phyloP scores from a whole-genome alignment of 2,329 filamentous ascomycete species.

The Botrytis galanthina region DNA sequence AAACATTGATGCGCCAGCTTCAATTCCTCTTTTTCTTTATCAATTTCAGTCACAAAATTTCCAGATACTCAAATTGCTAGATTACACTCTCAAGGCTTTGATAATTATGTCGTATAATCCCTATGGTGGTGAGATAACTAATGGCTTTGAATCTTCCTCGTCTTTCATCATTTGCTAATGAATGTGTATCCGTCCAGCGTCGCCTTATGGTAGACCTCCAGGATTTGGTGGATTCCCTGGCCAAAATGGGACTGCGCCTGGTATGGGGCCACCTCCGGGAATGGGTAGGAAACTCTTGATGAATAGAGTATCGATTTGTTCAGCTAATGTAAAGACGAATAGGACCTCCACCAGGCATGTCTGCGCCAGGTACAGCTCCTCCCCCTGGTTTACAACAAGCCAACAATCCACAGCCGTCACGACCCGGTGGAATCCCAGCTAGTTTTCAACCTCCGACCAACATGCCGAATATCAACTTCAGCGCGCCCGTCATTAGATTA shows the following conservation, averaged over 20 bases:
- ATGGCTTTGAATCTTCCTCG: background rate
- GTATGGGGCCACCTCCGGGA: conserved; percentile 76
- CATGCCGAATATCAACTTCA: conserved; percentile 98
- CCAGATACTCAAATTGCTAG: background rate
- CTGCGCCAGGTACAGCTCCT: conserved; percentile 75
- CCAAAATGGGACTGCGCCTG: conserved; percentile 54
- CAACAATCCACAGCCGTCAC: conserved; percentile 71
- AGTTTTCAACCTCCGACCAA: conserved; percentile 88
- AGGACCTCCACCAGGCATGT: conserved; percentile 79
- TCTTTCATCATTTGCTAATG: background rate
- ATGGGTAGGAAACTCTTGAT: conserved; percentile 61
- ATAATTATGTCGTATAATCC: conserved; percentile 39
- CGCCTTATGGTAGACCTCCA: conserved; percentile 68
- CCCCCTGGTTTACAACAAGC: conserved; percentile 76
- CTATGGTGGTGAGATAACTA: conserved; percentile 35
- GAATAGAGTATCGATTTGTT: conserved; percentile 11
- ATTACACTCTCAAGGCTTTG: background rate
- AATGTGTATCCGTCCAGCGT: conserved; percentile 27
- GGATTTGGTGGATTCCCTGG: conserved; percentile 70
- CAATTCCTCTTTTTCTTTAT: background rate
- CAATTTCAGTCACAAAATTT: no score
- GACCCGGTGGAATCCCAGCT: conserved; percentile 74
- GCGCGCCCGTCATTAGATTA: conserved; percentile 89
- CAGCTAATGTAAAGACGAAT: conserved; percentile 27
- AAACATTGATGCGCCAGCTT: conserved; percentile 1